Evolutionary conservation across 495 filamentous ascomycete species (phyloP).

Genomic region (Bacidia rubella): DNA sequence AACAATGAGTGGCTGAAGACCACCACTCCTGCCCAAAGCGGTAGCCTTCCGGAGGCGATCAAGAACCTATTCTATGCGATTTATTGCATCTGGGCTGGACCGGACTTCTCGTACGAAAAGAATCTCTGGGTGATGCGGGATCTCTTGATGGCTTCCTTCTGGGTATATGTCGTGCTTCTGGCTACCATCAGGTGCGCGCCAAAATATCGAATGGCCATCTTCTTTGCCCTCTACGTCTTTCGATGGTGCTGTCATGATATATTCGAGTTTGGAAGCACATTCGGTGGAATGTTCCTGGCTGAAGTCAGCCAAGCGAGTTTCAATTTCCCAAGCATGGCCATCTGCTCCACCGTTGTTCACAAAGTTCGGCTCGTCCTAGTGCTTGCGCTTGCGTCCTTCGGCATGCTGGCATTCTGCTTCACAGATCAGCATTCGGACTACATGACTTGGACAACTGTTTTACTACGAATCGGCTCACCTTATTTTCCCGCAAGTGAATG

Average conservation of each 20-base stretch:
- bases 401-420: conserved; percentile 41
- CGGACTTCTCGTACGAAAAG: conserved; percentile 45
- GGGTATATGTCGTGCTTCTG: conserved; percentile 43
- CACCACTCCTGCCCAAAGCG: background rate
- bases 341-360: background rate
- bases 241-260: conserved; percentile 8
- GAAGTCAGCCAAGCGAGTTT: conserved; percentile 36
- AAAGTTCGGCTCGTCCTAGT: conserved; percentile 27
- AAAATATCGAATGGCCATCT: conserved; percentile 5
- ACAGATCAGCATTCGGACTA: conserved; percentile 45
- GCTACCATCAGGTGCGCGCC: conserved; percentile 39
- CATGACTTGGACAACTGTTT: conserved; percentile 39
- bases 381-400: conserved; percentile 24
- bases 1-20: background rate
- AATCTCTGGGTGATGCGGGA: conserved; percentile 56
- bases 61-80: conserved; percentile 35
- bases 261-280: conserved; percentile 11
- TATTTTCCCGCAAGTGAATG: conserved; percentile 8
- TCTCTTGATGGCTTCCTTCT: conserved; percentile 45
- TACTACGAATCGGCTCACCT: conserved; percentile 4
- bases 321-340: conserved; percentile 31
- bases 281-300: conserved; percentile 43
- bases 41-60: conserved; percentile 23
- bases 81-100: conserved; percentile 43
- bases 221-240: conserved; percentile 10